These are phyloP conservation scores for Xerocomus potaroensis DNA, from an alignment of 768 basidiomycete species.

Conservation along the genomic window DNA sequence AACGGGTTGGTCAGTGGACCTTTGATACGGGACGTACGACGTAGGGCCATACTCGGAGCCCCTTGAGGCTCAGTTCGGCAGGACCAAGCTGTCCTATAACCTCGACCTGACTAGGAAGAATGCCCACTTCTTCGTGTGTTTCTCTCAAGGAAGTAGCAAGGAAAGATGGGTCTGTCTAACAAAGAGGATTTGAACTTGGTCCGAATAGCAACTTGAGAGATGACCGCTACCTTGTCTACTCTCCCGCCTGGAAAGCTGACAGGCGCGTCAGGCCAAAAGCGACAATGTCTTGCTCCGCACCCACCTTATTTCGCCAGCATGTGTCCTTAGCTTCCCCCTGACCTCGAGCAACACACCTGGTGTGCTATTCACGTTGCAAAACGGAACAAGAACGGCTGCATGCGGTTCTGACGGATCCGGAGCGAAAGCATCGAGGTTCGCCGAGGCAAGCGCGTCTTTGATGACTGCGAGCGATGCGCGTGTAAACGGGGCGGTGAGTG, in stretches of 20 bases:
- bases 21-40: constrained; percentile 51
- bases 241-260: constrained; percentile 72
- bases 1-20: background rate
- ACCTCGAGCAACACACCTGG: constrained; percentile 74
- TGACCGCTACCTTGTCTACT: constrained; percentile 51
- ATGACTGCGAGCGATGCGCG: constrained; percentile 31
- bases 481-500: constrained; percentile 36
- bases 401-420: constrained; percentile 33
- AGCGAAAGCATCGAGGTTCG: constrained; percentile 12
- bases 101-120: constrained; percentile 56
- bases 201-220: background rate
- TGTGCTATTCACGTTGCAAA: constrained; percentile 66
- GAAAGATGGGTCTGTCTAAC: constrained; percentile 49
- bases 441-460: constrained; percentile 24
- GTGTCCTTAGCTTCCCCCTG: constrained; percentile 57
- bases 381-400: constrained; percentile 71
- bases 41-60: constrained; percentile 70
- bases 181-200: constrained; percentile 1
- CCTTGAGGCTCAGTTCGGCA: constrained; percentile 52
- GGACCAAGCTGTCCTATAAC: constrained; percentile 64
- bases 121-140: constrained; percentile 69
- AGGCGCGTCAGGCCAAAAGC: background rate
- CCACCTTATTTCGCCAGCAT: constrained; percentile 83
- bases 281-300: constrained; percentile 5
- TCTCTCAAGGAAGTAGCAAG: constrained; percentile 63